Conservation (phyloP, 805 yeast species). For the Candida nanaspora region DNA sequence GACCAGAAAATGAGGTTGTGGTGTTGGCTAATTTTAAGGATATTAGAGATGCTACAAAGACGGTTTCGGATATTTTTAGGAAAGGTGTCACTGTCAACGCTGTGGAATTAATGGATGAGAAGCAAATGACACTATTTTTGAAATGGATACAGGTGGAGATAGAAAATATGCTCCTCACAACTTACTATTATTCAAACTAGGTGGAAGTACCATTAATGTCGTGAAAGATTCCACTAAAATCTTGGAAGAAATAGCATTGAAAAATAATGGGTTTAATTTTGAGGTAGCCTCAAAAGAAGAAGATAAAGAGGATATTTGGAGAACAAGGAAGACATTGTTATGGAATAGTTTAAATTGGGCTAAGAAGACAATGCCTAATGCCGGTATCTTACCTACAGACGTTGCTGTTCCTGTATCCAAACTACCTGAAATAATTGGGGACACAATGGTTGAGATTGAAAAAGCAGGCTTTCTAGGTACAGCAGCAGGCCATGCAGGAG, state of each 20-base stretch:
- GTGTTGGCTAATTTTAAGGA: slow-evolving; percentile 62
- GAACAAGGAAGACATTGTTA: slow-evolving; percentile 64
- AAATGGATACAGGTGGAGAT: slow-evolving; percentile 32
- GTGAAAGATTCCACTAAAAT: slow-evolving; percentile 36
- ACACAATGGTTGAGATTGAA: slow-evolving; percentile 54
- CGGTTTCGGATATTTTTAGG: slow-evolving; percentile 55
- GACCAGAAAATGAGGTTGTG: slow-evolving; percentile 59
- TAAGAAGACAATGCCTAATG: slow-evolving; percentile 30
- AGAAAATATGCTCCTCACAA: slow-evolving; percentile 23
- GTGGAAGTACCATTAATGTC: slow-evolving; percentile 36
- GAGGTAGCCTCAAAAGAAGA: slow-evolving; percentile 52
- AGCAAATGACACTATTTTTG: slow-evolving; percentile 63
- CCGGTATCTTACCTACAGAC: slow-evolving; percentile 64
- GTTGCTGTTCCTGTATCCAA: slow-evolving; percentile 75
- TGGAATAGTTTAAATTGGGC: slow-evolving; percentile 68
- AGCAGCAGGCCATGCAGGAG: slow-evolving; percentile 73
- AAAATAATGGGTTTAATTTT: slow-evolving; percentile 46
- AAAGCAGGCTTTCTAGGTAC: slow-evolving; percentile 45
- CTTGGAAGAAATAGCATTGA: slow-evolving; percentile 42
- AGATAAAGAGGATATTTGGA: slow-evolving; percentile 62
- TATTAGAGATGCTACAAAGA: slow-evolving; percentile 62
- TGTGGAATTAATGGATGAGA: slow-evolving; percentile 70
- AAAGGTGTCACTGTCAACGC: slow-evolving; percentile 66
- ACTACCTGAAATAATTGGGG: slow-evolving; percentile 52
- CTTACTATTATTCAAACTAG: slow-evolving; percentile 51